Conservation (phyloP, 2,329 filamentous ascomycete genomes). For the Akanthomyces muscarius region DNA sequence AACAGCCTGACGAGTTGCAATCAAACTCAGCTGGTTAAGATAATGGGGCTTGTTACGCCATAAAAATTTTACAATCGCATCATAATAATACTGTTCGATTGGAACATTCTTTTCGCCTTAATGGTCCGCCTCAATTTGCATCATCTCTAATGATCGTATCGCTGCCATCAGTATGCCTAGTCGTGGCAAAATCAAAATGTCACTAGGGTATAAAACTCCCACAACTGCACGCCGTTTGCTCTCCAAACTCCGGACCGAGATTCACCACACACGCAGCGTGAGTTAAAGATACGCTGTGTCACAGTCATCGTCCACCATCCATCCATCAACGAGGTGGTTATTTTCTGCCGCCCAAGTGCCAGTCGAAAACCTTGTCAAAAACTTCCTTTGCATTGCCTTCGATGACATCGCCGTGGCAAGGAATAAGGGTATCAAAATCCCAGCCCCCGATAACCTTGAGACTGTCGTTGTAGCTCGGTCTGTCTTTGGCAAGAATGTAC, state of each 20-base stretch:
- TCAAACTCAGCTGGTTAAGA: too few species aligned
- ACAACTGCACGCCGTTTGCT: neutral
- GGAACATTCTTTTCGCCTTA: too few species aligned
- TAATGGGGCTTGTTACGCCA: too few species aligned
- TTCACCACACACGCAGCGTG: neutral
- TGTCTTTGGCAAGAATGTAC: constrained; percentile 65
- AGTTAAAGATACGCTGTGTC: neutral
- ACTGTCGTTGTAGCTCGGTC: constrained; percentile 65
- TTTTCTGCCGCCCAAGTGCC: constrained; percentile 61
- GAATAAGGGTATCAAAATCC: constrained; percentile 82
- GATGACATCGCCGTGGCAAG: constrained; percentile 90
- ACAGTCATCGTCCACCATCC: neutral
- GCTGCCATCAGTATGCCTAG: neutral
- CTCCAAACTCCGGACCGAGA: neutral
- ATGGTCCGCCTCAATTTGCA: too few species aligned
- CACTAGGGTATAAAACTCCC: neutral
- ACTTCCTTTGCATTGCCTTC: constrained; percentile 68
- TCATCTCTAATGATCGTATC: neutral
- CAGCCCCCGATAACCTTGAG: constrained; percentile 66
- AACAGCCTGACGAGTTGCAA: too few species aligned
- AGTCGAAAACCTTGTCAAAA: constrained; percentile 75
- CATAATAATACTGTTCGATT: too few species aligned
- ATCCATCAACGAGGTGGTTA: neutral
- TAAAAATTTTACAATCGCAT: too few species aligned
- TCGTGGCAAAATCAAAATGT: neutral